phyloP scores from a whole-genome alignment of 148 eudicot species.

The Selenicereus undatus region DNA sequence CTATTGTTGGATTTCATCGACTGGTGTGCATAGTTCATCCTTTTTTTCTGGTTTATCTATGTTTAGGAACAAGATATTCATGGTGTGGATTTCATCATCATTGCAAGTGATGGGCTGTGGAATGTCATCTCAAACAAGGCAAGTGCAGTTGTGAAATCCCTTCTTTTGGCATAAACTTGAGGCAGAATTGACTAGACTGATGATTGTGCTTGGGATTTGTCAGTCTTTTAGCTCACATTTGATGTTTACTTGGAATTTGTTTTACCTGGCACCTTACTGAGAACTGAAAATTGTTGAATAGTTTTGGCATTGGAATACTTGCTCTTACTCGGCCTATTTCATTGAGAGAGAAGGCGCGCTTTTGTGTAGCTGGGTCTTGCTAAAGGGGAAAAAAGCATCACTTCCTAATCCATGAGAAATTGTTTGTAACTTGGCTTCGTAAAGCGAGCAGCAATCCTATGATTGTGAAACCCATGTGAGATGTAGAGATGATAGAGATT shows the following conservation, averaged over 20 bases:
- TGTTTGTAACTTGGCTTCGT: neutral
- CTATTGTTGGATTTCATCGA: neutral
- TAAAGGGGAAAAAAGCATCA: neutral
- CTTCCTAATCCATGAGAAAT: neutral
- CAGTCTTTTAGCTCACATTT: neutral
- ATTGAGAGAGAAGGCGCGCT: neutral
- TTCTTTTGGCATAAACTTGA: neutral
- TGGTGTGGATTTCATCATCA: constrained; percentile 69
- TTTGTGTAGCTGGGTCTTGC: neutral
- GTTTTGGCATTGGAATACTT: neutral
- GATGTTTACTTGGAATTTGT: too few species aligned
- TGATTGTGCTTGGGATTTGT: neutral
- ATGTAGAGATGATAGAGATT: too few species aligned
- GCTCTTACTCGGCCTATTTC: neutral
- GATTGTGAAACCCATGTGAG: neutral
- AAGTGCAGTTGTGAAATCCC: constrained; percentile 6
- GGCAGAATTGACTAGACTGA: neutral
- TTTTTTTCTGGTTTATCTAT: neutral
- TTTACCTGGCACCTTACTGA: too few species aligned
- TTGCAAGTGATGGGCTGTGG: constrained; percentile 94
- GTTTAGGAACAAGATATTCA: constrained; percentile 68
- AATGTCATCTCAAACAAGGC: constrained; percentile 70
- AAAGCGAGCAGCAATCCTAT: neutral
- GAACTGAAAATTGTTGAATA: too few species aligned
- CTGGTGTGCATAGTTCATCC: neutral